Conservation (phyloP, 768 basidiomycete species). For the Astraeus odoratus region DNA sequence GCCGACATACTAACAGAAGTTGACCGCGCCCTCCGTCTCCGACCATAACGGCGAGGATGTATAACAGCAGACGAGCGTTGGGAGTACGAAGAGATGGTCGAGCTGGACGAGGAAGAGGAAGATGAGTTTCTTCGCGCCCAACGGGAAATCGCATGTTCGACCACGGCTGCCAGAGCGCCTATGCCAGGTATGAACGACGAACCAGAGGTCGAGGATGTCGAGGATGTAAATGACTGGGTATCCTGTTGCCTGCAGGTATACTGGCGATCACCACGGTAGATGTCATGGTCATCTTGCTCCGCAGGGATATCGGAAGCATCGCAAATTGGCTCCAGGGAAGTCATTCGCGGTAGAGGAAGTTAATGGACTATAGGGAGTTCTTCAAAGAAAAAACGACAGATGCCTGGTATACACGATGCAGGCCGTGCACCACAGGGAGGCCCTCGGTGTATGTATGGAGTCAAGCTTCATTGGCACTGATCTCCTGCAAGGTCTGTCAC, state of each 20-base stretch:
- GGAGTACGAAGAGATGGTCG: conserved; percentile 35
- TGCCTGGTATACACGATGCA: neutral
- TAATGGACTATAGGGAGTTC: neutral
- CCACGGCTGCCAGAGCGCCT: conserved; percentile 50
- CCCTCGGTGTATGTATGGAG: no score
- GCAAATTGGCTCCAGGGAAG: conserved; percentile 1
- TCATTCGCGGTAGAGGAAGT: neutral
- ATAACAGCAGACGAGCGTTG: conserved; percentile 25
- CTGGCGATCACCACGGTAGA: conserved; percentile 52
- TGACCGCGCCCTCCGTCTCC: conserved; percentile 38
- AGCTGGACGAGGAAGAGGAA: conserved; percentile 37
- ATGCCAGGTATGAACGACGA: conserved; percentile 34
- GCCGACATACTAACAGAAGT: conserved; percentile 46
- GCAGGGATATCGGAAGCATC: conserved; percentile 5
- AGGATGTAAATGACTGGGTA: conserved; percentile 19
- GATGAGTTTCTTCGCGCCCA: conserved; percentile 56
- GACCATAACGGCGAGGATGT: conserved; percentile 33
- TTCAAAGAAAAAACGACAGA: neutral
- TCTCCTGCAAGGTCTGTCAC: no score
- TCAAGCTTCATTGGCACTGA: no score
- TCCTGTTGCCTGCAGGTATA: conserved; percentile 22
- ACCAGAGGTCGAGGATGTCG: conserved; percentile 27
- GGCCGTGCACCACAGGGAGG: no score
- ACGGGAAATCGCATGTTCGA: conserved; percentile 64
- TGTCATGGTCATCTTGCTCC: conserved; percentile 38